Conservation (phyloP, 257 asterid genomes). For the Craterostigma plantagineum region DNA sequence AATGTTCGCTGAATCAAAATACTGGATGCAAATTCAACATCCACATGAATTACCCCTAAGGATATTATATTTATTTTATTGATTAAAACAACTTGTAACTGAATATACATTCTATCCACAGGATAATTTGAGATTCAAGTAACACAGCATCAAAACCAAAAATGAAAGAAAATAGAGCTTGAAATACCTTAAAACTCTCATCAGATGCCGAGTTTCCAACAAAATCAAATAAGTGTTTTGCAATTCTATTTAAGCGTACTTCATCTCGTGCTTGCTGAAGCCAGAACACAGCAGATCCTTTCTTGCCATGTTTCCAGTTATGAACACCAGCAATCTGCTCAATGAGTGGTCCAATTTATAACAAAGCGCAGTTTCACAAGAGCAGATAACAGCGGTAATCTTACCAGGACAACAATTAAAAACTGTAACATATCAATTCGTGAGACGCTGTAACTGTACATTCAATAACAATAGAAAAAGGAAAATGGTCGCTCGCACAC, state of each 20-base stretch:
- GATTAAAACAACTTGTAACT: too few relatives aligned
- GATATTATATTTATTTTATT: too few relatives aligned
- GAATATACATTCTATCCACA: too few relatives aligned
- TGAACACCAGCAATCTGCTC: constrained; percentile 77
- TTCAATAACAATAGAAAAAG: too few relatives aligned
- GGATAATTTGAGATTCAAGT: too few relatives aligned
- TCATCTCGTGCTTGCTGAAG: constrained; percentile 93
- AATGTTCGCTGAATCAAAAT: too few relatives aligned
- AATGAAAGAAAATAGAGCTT: too few relatives aligned
- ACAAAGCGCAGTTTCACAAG: neutral
- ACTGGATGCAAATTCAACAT: too few relatives aligned
- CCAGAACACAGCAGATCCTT: constrained; percentile 89
- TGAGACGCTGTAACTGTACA: too few relatives aligned
- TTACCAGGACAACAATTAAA: neutral
- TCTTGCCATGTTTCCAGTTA: constrained; percentile 89
- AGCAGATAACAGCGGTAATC: neutral
- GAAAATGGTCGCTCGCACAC: constrained; percentile 1
- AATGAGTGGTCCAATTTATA: constrained; percentile 8
- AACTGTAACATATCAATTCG: neutral
- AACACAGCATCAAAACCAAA: too few relatives aligned
- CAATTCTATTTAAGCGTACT: constrained; percentile 67
- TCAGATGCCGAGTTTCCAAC: constrained; percentile 82
- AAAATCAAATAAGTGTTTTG: constrained; percentile 65
- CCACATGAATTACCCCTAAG: too few relatives aligned
- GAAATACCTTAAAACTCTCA: constrained; percentile 68